Evolutionary conservation across 208 protist species (phyloP), one percentile per base, ranked within the genome.

Genomic region (Crithidia bombi): DNA sequence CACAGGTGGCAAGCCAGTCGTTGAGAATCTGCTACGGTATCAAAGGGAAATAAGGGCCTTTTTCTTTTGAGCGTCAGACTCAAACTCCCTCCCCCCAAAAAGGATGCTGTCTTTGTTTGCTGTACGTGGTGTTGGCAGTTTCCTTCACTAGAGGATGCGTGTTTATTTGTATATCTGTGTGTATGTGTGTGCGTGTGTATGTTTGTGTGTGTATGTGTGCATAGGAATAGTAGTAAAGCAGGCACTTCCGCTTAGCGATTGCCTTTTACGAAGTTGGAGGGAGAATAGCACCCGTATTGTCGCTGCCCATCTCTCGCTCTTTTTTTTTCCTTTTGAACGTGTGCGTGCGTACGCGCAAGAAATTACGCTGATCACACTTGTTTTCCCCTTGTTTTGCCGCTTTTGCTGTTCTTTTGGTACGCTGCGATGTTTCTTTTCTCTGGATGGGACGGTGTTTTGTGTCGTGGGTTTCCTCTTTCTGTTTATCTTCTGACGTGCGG

Each of bases 191-290:
- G 5, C 46, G 23, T 44, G 43, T 55, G 7, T 55, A 25, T 52
- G 26, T 69, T 28, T 57, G 32, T 21, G n/a, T 2, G 44, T 1
- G 39, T 2, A 52, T 65, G 58, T 54, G 38, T 43, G 39, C n/a
- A n/a, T 54, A 36, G 26, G 15, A 41, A 58, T 47, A 35, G 7
- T 32, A 58, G 39, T 58, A 62, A 58, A 35, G 50, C 9, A 46
- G 43, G 19, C n/a, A n/a, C n/a, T n/a, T n/a, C n/a, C n/a, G n/a
- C n/a, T n/a, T n/a, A n/a, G n/a, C n/a, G n/a, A n/a, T n/a, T n/a
- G n/a, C n/a, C n/a, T n/a, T n/a, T n/a, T n/a, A 41, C 38, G 38
- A 41, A 41, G 38, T 14, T 41, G 38, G 38, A 41, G 38, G 38
- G 38, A 12, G n/a, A n/a, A n/a, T n/a, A n/a, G n/a, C n/a, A n/a